Evolutionary conservation across 108 stramenopile genomes (phyloP).

Genomic region (Asterionellopsis glacialis): DNA sequence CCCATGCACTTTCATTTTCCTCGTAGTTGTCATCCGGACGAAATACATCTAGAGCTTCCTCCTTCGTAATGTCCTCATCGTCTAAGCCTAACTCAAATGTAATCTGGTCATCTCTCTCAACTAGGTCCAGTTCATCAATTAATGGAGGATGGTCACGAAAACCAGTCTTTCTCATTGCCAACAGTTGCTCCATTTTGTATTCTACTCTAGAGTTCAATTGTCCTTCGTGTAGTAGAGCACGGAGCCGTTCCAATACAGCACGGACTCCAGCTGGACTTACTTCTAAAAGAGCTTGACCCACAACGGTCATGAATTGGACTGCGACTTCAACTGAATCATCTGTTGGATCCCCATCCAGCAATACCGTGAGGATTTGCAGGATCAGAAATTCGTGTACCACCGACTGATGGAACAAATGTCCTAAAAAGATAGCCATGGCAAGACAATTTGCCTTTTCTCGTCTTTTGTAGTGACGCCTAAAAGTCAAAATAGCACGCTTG

Average conservation of each 20-base stretch:
- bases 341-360: conserved; percentile 93
- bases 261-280: conserved; percentile 90
- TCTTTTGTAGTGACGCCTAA: conserved; percentile 85
- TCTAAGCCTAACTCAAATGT: conserved; percentile 93
- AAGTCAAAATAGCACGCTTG: conserved; percentile 78
- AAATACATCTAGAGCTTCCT: conserved; percentile 89
- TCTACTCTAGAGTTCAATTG: conserved; percentile 82
- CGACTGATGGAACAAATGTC: conserved; percentile 96
- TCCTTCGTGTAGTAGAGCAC: conserved; percentile 93
- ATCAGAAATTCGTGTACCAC: conserved; percentile 95
- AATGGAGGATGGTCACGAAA: conserved; percentile 85
- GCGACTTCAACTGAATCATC: conserved; percentile 97
- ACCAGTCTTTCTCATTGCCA: conserved; percentile 79
- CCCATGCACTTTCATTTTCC: conserved; percentile 89
- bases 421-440: conserved; percentile 86
- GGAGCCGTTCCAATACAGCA: conserved; percentile 93
- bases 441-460: conserved; percentile 85
- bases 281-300: conserved; percentile 81
- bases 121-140: conserved; percentile 88
- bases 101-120: conserved; percentile 97
- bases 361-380: conserved; percentile 91
- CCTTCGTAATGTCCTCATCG: conserved; percentile 85
- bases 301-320: conserved; percentile 84
- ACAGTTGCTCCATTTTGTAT: conserved; percentile 89
- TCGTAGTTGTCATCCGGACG: conserved; percentile 68